Evolutionary conservation across 495 filamentous ascomycete species (phyloP), one percentile per base, ranked within the genome.

Genomic region (Xylaria longipes): DNA sequence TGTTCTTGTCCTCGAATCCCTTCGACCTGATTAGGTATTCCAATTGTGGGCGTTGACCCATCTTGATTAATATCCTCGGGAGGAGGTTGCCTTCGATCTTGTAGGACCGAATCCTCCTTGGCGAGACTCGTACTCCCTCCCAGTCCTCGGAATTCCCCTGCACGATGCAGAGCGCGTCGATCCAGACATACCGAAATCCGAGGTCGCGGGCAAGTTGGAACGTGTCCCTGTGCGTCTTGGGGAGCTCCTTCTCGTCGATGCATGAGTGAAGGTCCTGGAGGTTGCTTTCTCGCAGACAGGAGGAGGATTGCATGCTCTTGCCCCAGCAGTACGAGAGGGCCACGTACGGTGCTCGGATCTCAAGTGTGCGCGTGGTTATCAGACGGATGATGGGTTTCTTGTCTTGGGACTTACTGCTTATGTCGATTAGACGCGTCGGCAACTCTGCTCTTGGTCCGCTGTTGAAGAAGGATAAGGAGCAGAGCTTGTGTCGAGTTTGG

Each of bases 91-190:
- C n/a, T n/a, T n/a, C n/a, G n/a, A n/a, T n/a, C n/a, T n/a, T n/a
- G n/a, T n/a, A n/a, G n/a, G n/a, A n/a, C n/a, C n/a, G n/a, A n/a
- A n/a, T n/a, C n/a, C n/a, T n/a, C n/a, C n/a, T n/a, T n/a, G n/a
- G n/a, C n/a, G n/a, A n/a, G n/a, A n/a, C n/a, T n/a, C n/a, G n/a
- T n/a, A n/a, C n/a, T n/a, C n/a, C n/a, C n/a, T n/a, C n/a, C n/a
- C n/a, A n/a, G n/a, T n/a, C n/a, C n/a, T n/a, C n/a, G n/a, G n/a
- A n/a, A n/a, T n/a, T n/a, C n/a, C n/a, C 76, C 61, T 82, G 79
- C 15, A 80, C 39, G 33, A 82, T 80, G 73, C 80, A 82, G 6
- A 81, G 65, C 1, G 67, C 73, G 56, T 82, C 80, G 12, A 82
- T 73, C 80, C 80, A 82, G 33, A 82, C 67, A 56, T 79, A 80